Base-by-base conservation (phyloP, 2,329 filamentous ascomycete genomes). In the Curvularia hawaiiensis region DNA sequence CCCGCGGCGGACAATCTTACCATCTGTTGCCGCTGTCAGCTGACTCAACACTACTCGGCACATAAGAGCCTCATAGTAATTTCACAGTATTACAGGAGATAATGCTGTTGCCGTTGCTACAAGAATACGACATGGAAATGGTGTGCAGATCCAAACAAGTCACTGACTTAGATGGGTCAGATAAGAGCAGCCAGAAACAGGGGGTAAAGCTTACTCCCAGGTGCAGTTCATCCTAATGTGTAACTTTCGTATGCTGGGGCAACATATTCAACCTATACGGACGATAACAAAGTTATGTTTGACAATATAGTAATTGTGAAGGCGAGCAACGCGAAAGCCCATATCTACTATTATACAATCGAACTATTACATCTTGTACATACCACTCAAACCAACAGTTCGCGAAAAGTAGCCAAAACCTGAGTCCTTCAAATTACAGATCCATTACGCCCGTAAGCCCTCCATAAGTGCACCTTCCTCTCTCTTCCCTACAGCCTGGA, bases 401-500 rank as follows among this genome's bases (percentile, higher is more conserved):
- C 4, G 18, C 9, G 16, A 18, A n/a, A 14, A n/a, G 35, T 3
- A 38, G 16, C 35, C 16, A 38, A 38, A 35, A 38, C 7, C 9
- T 38, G 3, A 7, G 35, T 4, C 24, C 24, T 16, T 18, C 41
- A 4, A 38, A 22, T 16, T 18, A 3, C 35, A 14, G 9, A 38
- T 28, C n/a, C 4, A 33, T 57, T 49, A 77, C 8, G 74, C 74
- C 61, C 78, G 78, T 71, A 82, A 73, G n/a, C 79, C 79, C 60
- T 82, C 79, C 77, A 82, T 76, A 46, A 83, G 67, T 22, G 77
- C 79, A 3, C 79, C 80, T 50, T 84, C 83, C 49, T 79, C 79
- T 73, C 85, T 88, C n/a, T 91, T 96, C 76, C 94, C 92, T 12
- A 97, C 90, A 50, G 92, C 88, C 71, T 85, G 85, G 72, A 92